phyloP scores from a whole-genome alignment of 2,329 filamentous ascomycete genomes.

The Penicillium sp. region DNA sequence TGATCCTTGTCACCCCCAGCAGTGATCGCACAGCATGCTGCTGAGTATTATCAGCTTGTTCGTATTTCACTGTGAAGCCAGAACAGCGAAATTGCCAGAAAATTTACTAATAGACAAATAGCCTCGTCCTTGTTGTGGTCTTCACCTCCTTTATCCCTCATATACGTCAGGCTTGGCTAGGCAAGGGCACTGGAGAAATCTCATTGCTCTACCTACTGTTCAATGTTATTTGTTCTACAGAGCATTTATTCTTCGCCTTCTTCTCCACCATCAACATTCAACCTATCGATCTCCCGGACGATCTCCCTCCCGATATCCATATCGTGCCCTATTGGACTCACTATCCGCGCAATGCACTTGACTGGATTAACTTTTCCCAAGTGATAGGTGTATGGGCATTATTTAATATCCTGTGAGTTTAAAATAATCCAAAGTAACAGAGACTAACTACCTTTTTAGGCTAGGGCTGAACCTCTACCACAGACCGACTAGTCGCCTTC shows the following conservation, averaged over 20 bases:
- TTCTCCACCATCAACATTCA: neutral
- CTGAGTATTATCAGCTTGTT: neutral
- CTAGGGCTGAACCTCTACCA: neutral
- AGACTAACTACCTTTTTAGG: neutral
- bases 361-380: neutral
- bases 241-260: neutral
- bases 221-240: neutral
- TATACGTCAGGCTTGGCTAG: neutral
- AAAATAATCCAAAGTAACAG: neutral
- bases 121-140: neutral
- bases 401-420: neutral
- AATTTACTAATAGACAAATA: neutral
- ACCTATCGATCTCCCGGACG: too few relatives aligned
- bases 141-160: neutral
- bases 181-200: neutral
- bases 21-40: neutral
- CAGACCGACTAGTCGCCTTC: neutral
- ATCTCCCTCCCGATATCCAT: neutral
- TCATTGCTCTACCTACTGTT: neutral
- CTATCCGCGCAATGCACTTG: neutral
- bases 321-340: neutral
- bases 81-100: neutral
- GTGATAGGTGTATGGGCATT: neutral
- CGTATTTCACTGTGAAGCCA: neutral
- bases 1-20: fast-evolving